Conservation (phyloP, 1,139 yeast species). For the Magnusiomyces tetraspermus region DNA sequence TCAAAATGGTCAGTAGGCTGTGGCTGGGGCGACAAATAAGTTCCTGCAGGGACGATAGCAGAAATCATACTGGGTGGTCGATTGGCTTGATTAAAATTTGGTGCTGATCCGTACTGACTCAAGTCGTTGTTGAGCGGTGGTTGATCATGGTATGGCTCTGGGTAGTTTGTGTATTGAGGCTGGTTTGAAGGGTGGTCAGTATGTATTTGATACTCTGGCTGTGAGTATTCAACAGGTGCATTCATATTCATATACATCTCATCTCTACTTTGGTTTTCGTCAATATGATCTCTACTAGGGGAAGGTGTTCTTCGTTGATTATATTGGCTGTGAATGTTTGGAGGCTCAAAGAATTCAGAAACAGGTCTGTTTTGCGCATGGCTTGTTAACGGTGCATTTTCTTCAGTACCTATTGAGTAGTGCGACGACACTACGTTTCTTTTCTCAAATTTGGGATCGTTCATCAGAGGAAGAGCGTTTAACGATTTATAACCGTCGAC, state of each 20-base stretch:
- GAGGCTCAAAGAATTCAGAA: neutral
- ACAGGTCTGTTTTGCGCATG: slow-evolving; percentile 1
- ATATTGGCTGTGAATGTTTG: slow-evolving; percentile 9
- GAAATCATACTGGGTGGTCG: neutral
- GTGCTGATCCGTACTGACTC: neutral
- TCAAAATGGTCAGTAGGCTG: too few species aligned
- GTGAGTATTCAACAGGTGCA: neutral
- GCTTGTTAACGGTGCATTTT: slow-evolving; percentile 17
- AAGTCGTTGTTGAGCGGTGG: neutral
- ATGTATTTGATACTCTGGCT: slow-evolving; percentile 9
- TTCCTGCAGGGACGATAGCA: neutral
- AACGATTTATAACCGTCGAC: neutral
- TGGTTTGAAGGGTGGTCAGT: slow-evolving; percentile 4
- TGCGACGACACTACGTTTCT: slow-evolving; percentile 10
- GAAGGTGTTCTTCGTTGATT: slow-evolving; percentile 18
- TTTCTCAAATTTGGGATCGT: slow-evolving; percentile 19
- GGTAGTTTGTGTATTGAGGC: neutral
- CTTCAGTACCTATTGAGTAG: slow-evolving; percentile 6
- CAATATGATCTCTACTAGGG: slow-evolving; percentile 17
- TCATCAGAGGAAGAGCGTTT: slow-evolving; percentile 15
- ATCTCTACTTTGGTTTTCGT: slow-evolving; percentile 13
- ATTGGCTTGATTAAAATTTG: too few species aligned
- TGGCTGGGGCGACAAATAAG: too few species aligned
- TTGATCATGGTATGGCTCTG: neutral
- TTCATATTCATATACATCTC: neutral